A percentile compares a stretch with the other conserved stretches of the same genome.
These are phyloP conservation scores for Tulasnella sp. DNA, from an alignment of 768 basidiomycete species.

Conservation along the genomic window DNA sequence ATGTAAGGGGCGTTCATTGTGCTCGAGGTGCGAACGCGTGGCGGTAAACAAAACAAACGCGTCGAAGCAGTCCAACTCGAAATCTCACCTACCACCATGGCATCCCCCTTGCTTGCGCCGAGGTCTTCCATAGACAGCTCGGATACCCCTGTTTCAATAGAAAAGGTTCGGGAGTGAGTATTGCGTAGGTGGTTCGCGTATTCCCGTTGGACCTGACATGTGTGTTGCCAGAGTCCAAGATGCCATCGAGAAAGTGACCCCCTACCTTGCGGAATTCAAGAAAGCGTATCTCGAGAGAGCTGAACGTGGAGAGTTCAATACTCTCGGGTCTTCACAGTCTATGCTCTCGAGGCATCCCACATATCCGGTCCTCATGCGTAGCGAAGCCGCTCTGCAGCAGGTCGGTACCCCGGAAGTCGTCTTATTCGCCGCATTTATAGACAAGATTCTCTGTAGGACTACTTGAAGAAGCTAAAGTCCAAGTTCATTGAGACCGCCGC, in stretches of 20 bases:
- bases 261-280: constrained; percentile 24
- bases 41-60: constrained; percentile 3
- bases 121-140: constrained; percentile 4
- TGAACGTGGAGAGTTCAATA: constrained; percentile 24
- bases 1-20: neutral
- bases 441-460: constrained; percentile 1
- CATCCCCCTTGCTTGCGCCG: neutral
- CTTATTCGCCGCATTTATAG: neutral
- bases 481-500: constrained; percentile 28
- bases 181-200: neutral
- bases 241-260: constrained; percentile 16
- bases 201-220: neutral
- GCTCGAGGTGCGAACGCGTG: neutral
- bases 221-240: constrained; percentile 17
- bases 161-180: neutral
- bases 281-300: constrained; percentile 19
- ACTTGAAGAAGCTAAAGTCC: constrained; percentile 28
- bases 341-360: constrained; percentile 25
- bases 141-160: neutral
- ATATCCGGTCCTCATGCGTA: constrained; percentile 18
- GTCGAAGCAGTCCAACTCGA: neutral
- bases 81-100: neutral
- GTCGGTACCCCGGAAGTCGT: neutral
- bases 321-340: constrained; percentile 25
- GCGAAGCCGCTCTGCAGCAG: constrained; percentile 23